phyloP scores from a whole-genome alignment of 805 yeast species.

The Isabelozyma pseudorhagii region DNA sequence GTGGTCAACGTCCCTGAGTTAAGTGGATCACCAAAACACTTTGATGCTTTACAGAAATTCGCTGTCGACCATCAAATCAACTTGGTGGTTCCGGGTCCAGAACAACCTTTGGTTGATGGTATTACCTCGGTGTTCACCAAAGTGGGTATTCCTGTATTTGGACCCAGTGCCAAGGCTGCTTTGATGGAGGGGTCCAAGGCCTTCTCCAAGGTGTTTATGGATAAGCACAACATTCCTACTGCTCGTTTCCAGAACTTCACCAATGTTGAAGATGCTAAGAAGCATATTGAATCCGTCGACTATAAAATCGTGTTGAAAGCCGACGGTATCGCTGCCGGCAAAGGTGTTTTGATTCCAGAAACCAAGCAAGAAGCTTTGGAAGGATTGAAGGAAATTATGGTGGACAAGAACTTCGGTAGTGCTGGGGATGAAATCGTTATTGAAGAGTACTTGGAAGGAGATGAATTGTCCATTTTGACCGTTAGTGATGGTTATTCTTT shows the following conservation, averaged over 20 bases:
- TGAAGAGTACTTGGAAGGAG: constrained; percentile 95
- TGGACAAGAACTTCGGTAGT: constrained; percentile 78
- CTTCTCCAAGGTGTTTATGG: constrained; percentile 91
- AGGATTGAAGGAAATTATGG: constrained; percentile 87
- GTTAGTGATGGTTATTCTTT: constrained; percentile 91
- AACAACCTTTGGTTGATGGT: constrained; percentile 96
- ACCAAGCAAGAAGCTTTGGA: constrained; percentile 78
- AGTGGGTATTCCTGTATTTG: constrained; percentile 93
- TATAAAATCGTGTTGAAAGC: constrained; percentile 91
- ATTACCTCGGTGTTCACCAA: constrained; percentile 66
- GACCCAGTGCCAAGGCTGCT: constrained; percentile 92
- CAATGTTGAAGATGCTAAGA: constrained; percentile 68
- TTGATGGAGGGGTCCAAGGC: constrained; percentile 96
- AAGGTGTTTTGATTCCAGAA: constrained; percentile 93
- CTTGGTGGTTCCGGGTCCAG: constrained; percentile 97
- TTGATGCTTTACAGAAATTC: constrained; percentile 66
- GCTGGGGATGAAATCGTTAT: constrained; percentile 94
- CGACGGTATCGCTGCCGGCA: constrained; percentile 97
- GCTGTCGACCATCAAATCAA: constrained; percentile 64
- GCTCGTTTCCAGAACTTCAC: constrained; percentile 86
- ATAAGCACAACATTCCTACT: constrained; percentile 87
- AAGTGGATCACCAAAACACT: constrained; percentile 63
- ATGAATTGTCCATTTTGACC: constrained; percentile 90
- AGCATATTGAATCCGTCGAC: constrained; percentile 60
- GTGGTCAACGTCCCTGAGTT: constrained; percentile 66